Percentiles rank a stretch among this genome's conserved stretches.
phyloP scores from a whole-genome alignment of 164 flowering plant species.

The Vitis vinifera region DNA sequence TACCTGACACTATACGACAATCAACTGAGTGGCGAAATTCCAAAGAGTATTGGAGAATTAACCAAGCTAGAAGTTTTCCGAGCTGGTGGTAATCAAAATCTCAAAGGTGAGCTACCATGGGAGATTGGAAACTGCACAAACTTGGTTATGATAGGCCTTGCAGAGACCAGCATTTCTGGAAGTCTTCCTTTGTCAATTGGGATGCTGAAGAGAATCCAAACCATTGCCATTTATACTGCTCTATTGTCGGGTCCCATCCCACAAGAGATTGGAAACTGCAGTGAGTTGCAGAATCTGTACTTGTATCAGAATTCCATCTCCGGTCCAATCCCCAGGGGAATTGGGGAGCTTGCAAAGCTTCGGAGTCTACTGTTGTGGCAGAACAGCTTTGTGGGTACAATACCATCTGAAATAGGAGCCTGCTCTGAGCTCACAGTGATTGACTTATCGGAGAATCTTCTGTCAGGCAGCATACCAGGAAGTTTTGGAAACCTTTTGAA shows the following conservation, averaged over 20 bases:
- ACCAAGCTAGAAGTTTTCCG: constrained; percentile 55
- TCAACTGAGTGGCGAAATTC: constrained; percentile 69
- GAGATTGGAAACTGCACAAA: constrained; percentile 87
- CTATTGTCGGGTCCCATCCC: constrained; percentile 79
- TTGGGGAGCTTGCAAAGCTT: constrained; percentile 71
- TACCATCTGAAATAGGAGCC: constrained; percentile 77
- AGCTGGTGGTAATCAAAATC: constrained; percentile 87
- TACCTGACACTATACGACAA: constrained; percentile 68
- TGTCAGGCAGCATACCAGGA: constrained; percentile 72
- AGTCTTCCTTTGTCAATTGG: constrained; percentile 73
- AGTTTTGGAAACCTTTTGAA: constrained; percentile 55
- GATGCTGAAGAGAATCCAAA: constrained; percentile 60
- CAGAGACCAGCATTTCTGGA: constrained; percentile 87
- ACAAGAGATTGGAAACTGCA: constrained; percentile 86
- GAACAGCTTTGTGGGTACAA: constrained; percentile 81
- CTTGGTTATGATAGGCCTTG: constrained; percentile 70
- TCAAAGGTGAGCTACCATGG: constrained; percentile 75
- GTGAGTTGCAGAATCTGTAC: constrained; percentile 67
- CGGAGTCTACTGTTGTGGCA: constrained; percentile 78
- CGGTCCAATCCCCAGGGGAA: constrained; percentile 63
- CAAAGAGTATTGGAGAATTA: constrained; percentile 66
- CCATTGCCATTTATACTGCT: constrained; percentile 76
- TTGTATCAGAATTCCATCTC: constrained; percentile 85
- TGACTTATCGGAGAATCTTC: constrained; percentile 73
- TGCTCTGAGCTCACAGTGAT: constrained; percentile 58